These are phyloP conservation scores for Boletus pseudo-olivaceus DNA, from an alignment of 768 basidiomycete species.

Conservation along the genomic window DNA sequence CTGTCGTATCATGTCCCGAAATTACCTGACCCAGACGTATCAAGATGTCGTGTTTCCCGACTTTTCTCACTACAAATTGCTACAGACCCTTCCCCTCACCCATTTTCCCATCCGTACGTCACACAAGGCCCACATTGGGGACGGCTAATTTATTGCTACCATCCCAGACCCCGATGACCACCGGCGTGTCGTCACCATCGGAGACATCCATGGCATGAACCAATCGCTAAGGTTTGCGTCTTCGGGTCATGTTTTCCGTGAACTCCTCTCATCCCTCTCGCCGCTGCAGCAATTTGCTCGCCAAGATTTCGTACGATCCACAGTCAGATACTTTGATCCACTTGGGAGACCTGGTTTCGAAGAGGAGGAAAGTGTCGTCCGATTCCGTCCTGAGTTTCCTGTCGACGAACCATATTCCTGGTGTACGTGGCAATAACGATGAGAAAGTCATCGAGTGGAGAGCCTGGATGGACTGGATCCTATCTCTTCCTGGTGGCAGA, in stretches of 20 bases:
- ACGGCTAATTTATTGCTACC: neutral
- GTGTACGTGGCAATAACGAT: slow-evolving; percentile 94
- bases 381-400: slow-evolving; percentile 63
- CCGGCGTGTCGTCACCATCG: slow-evolving; percentile 69
- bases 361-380: slow-evolving; percentile 53
- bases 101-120: slow-evolving; percentile 55
- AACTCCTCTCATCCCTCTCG: neutral
- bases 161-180: slow-evolving; percentile 44
- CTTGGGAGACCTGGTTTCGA: slow-evolving; percentile 79
- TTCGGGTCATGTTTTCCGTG: neutral
- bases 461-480: slow-evolving; percentile 81
- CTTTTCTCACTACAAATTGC: slow-evolving; percentile 47
- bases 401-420: slow-evolving; percentile 57
- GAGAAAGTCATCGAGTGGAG: slow-evolving; percentile 89
- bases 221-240: slow-evolving; percentile 57
- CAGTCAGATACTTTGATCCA: slow-evolving; percentile 69
- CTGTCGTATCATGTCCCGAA: neutral
- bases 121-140: neutral
- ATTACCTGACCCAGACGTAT: neutral
- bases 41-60: slow-evolving; percentile 39
- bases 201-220: slow-evolving; percentile 87
- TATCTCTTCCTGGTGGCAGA: slow-evolving; percentile 35
- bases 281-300: slow-evolving; percentile 53
- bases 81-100: slow-evolving; percentile 40
- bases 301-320: slow-evolving; percentile 56